These are phyloP conservation scores for Chlamydomonas urium DNA, from an alignment of 139 green algal genomes.

Conservation along the genomic window DNA sequence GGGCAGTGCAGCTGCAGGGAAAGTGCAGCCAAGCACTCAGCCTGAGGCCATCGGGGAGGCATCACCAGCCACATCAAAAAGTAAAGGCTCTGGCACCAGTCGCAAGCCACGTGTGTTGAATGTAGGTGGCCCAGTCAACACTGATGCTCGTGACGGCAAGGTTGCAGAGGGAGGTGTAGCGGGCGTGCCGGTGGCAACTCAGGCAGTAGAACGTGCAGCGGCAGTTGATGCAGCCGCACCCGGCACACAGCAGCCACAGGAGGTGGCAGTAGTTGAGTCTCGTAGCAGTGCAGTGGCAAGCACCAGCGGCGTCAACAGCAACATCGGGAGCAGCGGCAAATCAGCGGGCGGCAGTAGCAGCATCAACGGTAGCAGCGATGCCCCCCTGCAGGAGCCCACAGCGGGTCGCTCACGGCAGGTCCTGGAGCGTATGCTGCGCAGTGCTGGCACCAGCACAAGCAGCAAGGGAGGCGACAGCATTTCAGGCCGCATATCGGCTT, in stretches of 20 bases:
- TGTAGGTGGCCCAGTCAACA: background rate
- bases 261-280: no score
- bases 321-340: background rate
- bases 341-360: background rate
- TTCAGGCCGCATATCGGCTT: no score
- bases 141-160: background rate
- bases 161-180: no score
- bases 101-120: background rate
- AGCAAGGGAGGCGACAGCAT: background rate
- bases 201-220: background rate
- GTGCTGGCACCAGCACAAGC: background rate
- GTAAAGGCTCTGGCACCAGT: background rate
- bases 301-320: background rate
- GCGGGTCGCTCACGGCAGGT: no score
- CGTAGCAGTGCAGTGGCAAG: background rate
- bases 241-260: no score
- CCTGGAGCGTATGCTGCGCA: background rate
- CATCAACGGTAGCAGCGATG: no score
- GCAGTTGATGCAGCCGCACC: background rate
- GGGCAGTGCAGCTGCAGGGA: background rate
- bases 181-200: background rate
- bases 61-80: background rate
- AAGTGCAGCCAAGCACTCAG: no score
- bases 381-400: no score
- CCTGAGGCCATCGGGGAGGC: background rate